phyloP scores from a whole-genome alignment of 2,329 filamentous ascomycete species.

The Orbilia quercus region DNA sequence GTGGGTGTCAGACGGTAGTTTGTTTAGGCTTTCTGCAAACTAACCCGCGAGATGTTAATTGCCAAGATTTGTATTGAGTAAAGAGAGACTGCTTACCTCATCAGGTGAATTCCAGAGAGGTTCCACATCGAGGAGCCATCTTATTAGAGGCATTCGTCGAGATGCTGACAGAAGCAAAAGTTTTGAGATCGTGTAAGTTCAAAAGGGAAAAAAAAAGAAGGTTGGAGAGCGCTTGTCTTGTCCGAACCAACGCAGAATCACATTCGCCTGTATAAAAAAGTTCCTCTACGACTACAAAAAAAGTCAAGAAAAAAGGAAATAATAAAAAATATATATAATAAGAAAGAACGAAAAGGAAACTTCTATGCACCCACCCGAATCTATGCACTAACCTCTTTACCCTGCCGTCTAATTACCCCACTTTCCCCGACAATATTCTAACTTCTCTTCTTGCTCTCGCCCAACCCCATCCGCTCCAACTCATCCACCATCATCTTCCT shows the following conservation, averaged over 20 bases:
- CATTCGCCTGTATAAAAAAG: conserved; percentile 4
- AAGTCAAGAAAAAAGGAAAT: conserved; percentile 12
- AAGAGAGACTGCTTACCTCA: conserved; percentile 15
- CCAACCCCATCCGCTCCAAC: conserved; percentile 62
- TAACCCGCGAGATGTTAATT: too few species aligned
- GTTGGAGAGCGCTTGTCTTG: too few species aligned
- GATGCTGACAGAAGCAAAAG: too few species aligned
- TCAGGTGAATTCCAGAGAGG: conserved; percentile 54
- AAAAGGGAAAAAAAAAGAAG: conserved; percentile 1
- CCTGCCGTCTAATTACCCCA: not conserved
- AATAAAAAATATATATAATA: conserved; percentile 6
- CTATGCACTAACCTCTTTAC: conserved; percentile 8
- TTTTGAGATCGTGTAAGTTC: too few species aligned
- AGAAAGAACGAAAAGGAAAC: conserved; percentile 17
- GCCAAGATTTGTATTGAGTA: too few species aligned
- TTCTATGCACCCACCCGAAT: conserved; percentile 17
- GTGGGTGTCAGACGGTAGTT: conserved; percentile 71
- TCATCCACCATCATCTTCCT: conserved; percentile 80
- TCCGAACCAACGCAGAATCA: not conserved
- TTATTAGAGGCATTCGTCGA: conserved; percentile 53
- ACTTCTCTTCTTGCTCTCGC: conserved; percentile 55
- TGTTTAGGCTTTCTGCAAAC: conserved; percentile 92
- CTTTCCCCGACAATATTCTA: conserved; percentile 28
- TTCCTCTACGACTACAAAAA: conserved; percentile 33
- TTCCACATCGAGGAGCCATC: conserved; percentile 52